These are phyloP conservation scores for Penicillium bialowiezense DNA, from an alignment of 495 filamentous ascomycete species.

Conservation along the genomic window DNA sequence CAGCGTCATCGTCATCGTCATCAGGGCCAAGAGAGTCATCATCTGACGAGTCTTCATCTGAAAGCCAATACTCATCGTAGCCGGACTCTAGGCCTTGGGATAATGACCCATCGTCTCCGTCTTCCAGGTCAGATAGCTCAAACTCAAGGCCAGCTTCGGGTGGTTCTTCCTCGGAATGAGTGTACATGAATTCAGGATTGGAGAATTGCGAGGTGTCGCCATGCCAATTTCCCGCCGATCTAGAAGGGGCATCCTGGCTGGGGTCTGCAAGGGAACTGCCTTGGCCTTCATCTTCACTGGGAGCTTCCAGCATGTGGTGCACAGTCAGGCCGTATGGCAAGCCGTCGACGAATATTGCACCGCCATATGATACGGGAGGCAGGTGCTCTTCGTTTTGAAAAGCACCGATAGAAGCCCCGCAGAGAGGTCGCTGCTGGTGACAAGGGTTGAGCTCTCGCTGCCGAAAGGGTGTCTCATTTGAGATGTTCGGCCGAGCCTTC, in stretches of 20 bases:
- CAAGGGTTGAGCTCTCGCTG: constrained; percentile 38
- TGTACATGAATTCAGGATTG: constrained; percentile 28
- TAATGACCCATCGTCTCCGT: constrained; percentile 36
- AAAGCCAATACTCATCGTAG: constrained; percentile 41
- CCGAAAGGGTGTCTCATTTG: constrained; percentile 29
- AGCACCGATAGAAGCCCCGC: constrained; percentile 90
- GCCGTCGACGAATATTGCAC: constrained; percentile 78
- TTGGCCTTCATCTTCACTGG: constrained; percentile 60
- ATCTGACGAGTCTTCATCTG: constrained; percentile 48
- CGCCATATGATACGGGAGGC: constrained; percentile 86
- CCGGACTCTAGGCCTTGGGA: constrained; percentile 26
- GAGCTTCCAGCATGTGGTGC: constrained; percentile 90
- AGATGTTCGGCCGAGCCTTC: constrained; percentile 29
- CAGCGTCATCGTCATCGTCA: constrained; percentile 57
- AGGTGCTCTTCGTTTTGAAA: constrained; percentile 80
- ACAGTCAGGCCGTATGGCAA: constrained; percentile 89
- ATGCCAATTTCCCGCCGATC: constrained; percentile 37
- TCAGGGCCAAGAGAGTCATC: constrained; percentile 39
- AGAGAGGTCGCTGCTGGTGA: constrained; percentile 73
- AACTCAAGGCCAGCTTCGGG: constrained; percentile 40
- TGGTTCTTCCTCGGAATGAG: constrained; percentile 30
- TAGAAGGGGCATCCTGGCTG: constrained; percentile 27
- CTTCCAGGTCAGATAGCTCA: constrained; percentile 50
- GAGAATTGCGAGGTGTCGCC: constrained; percentile 13
- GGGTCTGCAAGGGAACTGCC: constrained; percentile 42